Evolutionary conservation across 306 rosid species (phyloP).

Genomic region (Quercus berberidifolia): DNA sequence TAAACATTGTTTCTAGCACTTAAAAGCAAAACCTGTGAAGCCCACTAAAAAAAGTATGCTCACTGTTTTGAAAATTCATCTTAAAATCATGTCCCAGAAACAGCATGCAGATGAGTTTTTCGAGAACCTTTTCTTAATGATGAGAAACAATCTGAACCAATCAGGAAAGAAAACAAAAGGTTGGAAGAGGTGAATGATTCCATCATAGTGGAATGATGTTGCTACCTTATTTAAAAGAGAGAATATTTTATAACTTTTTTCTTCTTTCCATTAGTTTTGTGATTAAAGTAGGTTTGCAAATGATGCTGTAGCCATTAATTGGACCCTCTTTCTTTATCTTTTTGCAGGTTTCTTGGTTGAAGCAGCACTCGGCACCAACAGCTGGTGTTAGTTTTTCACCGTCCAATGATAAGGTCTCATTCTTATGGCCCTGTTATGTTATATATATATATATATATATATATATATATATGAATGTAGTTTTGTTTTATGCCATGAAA

Average conservation of each 20-base stretch:
- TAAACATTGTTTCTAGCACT: too few relatives aligned
- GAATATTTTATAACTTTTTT: neutral
- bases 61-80: too few relatives aligned
- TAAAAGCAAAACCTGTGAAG: too few relatives aligned
- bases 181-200: too few relatives aligned
- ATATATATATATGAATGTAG: conserved; percentile 10
- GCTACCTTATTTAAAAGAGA: neutral
- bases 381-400: conserved; percentile 98
- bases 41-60: too few relatives aligned
- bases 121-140: too few relatives aligned
- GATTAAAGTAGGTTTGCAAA: neutral
- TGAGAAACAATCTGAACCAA: too few relatives aligned
- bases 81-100: too few relatives aligned
- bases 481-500: conserved; percentile 19
- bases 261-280: conserved; percentile 5
- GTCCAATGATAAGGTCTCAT: conserved; percentile 88
- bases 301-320: neutral
- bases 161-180: too few relatives aligned
- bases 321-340: conserved; percentile 1
- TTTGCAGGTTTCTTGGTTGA: conserved; percentile 83
- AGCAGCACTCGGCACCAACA: conserved; percentile 98
- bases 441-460: neutral
- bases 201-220: neutral
- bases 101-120: too few relatives aligned
- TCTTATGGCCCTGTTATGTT: conserved; percentile 16